A percentile compares a stretch with the other conserved stretches of the same genome.
phyloP scores from a whole-genome alignment of 805 yeast species.

The Ogataea pilisensis region DNA sequence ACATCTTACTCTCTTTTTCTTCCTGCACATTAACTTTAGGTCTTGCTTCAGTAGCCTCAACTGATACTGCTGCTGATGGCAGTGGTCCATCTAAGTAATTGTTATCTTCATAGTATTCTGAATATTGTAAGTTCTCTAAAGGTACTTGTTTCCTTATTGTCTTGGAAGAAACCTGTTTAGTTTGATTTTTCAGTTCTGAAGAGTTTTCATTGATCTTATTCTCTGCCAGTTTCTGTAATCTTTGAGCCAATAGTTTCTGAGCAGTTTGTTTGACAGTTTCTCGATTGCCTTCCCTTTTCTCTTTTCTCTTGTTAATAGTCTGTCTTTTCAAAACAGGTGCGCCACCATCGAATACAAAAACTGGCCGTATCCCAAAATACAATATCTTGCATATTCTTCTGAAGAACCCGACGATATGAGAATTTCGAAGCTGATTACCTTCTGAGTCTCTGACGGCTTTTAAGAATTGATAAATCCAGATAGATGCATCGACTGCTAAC shows the following conservation, averaged over 20 bases:
- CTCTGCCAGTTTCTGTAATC: constrained; percentile 58
- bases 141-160: constrained; percentile 14
- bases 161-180: constrained; percentile 3
- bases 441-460: constrained; percentile 88
- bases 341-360: constrained; percentile 94
- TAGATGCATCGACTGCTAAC: constrained; percentile 95
- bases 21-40: constrained; percentile 2
- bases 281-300: constrained; percentile 67
- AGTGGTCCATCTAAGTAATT: constrained; percentile 16
- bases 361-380: constrained; percentile 82
- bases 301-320: constrained; percentile 70
- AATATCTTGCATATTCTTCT: constrained; percentile 86
- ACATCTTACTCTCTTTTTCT: constrained; percentile 28
- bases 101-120: constrained; percentile 36
- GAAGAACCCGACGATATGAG: constrained; percentile 95
- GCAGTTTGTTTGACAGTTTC: constrained; percentile 75
- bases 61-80: constrained; percentile 5
- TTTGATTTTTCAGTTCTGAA: not conserved
- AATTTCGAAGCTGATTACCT: constrained; percentile 70
- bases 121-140: constrained; percentile 26
- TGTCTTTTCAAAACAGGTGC: constrained; percentile 80
- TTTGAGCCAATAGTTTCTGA: constrained; percentile 71
- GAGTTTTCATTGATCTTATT: constrained; percentile 1
- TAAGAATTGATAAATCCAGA: constrained; percentile 95
- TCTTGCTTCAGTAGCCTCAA: no score